A percentile compares a stretch with the other conserved stretches of the same genome.
phyloP scores from a whole-genome alignment of 345 rosid genomes.

The Sisymbrium irio region DNA sequence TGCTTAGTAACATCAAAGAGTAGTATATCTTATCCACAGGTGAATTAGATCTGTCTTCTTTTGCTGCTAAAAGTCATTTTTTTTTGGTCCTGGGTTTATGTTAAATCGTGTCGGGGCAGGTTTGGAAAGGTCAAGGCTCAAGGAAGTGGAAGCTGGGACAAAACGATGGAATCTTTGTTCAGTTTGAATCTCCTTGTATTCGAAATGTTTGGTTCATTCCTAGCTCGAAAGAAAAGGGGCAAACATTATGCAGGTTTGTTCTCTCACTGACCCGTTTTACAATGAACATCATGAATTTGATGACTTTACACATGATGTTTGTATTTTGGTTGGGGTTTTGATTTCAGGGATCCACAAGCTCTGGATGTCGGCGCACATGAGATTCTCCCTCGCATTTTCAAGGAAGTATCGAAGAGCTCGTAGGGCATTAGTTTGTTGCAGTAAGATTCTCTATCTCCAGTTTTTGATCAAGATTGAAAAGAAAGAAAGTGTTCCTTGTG shows the following conservation, averaged over 20 bases:
- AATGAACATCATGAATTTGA: slow-evolving; percentile 1
- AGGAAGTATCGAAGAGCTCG: slow-evolving; percentile 39
- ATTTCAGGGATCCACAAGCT: slow-evolving; percentile 78
- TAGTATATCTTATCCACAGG: slow-evolving; percentile 94
- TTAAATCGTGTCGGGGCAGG: slow-evolving; percentile 39
- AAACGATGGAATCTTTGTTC: slow-evolving; percentile 91
- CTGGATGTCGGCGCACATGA: slow-evolving; percentile 75
- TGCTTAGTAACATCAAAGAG: slow-evolving; percentile 80
- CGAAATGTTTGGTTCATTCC: slow-evolving; percentile 91
- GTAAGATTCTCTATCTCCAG: slow-evolving; percentile 10
- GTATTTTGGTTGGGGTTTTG: not conserved
- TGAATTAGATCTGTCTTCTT: slow-evolving; percentile 18
- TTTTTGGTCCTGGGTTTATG: not conserved
- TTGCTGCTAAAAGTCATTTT: not conserved
- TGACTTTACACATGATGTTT: not conserved
- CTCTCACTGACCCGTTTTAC: not conserved
- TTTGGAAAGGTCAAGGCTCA: slow-evolving; percentile 98
- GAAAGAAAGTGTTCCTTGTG: slow-evolving; percentile 15
- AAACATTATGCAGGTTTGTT: slow-evolving; percentile 74
- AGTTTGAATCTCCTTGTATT: slow-evolving; percentile 65
- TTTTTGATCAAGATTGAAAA: slow-evolving; percentile 17
- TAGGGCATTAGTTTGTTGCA: slow-evolving; percentile 25
- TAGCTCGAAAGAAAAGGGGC: slow-evolving; percentile 76
- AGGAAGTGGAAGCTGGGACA: slow-evolving; percentile 96
- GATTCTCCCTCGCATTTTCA: slow-evolving; percentile 83